phyloP scores from a whole-genome alignment of 257 asterid genomes.

The Cruciata laevipes region DNA sequence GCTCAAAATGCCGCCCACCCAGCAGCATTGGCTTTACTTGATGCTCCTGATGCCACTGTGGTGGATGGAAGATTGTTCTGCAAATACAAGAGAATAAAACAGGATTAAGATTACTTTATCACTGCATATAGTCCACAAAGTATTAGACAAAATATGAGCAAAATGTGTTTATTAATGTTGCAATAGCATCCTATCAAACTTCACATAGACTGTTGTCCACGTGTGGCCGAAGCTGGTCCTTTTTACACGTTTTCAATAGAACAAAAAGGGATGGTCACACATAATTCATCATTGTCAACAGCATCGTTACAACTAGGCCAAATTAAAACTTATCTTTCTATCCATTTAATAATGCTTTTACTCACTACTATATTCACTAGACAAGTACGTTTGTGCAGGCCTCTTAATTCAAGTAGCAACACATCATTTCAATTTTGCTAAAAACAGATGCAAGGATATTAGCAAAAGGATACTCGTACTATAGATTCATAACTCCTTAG shows the following conservation, averaged over 20 bases:
- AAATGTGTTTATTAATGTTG: background rate
- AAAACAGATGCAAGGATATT: background rate
- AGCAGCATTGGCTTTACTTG: conserved; percentile 64
- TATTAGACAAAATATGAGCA: background rate
- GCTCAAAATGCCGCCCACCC: conserved; percentile 98
- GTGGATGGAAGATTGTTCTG: conserved; percentile 81
- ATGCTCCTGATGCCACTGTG: conserved; percentile 39
- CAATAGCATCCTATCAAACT: background rate
- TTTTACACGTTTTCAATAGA: background rate
- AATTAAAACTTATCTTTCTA: background rate
- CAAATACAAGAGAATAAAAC: conserved; percentile 16
- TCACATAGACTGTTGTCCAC: background rate
- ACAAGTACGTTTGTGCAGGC: background rate
- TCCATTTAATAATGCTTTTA: background rate
- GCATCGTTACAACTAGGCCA: background rate
- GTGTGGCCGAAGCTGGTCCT: background rate
- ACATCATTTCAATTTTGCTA: background rate
- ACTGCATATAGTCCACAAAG: background rate
- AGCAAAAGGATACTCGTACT: background rate
- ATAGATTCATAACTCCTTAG: background rate
- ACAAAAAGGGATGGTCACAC: background rate
- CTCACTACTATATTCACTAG: background rate
- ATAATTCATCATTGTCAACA: background rate
- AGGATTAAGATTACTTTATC: background rate
- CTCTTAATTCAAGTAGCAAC: background rate